phyloP scores from a whole-genome alignment of 2,329 filamentous ascomycete species.

The Hirsutella rhossiliensis region DNA sequence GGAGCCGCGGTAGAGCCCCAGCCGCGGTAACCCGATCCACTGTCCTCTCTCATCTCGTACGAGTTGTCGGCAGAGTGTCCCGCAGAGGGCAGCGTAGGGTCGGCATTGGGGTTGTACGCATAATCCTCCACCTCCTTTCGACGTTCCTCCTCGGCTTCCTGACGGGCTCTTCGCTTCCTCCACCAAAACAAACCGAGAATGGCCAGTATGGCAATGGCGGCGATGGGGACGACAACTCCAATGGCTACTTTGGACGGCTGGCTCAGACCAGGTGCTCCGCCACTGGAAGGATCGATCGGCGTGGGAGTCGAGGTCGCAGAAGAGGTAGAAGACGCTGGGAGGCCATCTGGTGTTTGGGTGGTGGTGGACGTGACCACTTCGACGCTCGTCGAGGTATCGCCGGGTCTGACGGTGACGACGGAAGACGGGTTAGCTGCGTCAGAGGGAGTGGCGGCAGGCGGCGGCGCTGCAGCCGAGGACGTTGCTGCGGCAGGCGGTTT shows the following conservation, averaged over 20 bases:
- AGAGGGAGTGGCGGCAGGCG: background rate
- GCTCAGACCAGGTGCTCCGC: conserved; percentile 33
- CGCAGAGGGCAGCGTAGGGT: conserved; percentile 58
- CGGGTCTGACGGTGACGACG: conserved; percentile 13
- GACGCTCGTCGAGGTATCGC: conserved; percentile 5
- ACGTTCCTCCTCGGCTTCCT: conserved; percentile 74
- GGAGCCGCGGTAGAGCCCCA: conserved; percentile 72
- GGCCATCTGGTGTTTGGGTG: conserved; percentile 6
- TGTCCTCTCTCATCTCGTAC: conserved; percentile 69
- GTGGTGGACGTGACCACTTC: conserved; percentile 15
- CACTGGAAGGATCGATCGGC: conserved; percentile 14
- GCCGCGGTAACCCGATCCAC: conserved; percentile 72
- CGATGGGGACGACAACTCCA: conserved; percentile 88
- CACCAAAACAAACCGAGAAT: conserved; percentile 71
- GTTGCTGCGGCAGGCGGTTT: background rate
- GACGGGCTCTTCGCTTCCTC: conserved; percentile 77
- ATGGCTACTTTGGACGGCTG: conserved; percentile 70
- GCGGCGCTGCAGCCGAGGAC: background rate
- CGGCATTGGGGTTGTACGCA: conserved; percentile 93
- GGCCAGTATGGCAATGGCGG: conserved; percentile 70
- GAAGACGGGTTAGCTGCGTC: conserved; percentile 5
- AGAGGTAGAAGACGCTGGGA: conserved; percentile 9
- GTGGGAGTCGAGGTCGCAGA: conserved; percentile 17
- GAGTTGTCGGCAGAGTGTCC: conserved; percentile 36
- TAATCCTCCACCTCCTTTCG: conserved; percentile 97